Evolutionary conservation across 805 yeast species (phyloP).

Genomic region (Candida multigemmis): DNA sequence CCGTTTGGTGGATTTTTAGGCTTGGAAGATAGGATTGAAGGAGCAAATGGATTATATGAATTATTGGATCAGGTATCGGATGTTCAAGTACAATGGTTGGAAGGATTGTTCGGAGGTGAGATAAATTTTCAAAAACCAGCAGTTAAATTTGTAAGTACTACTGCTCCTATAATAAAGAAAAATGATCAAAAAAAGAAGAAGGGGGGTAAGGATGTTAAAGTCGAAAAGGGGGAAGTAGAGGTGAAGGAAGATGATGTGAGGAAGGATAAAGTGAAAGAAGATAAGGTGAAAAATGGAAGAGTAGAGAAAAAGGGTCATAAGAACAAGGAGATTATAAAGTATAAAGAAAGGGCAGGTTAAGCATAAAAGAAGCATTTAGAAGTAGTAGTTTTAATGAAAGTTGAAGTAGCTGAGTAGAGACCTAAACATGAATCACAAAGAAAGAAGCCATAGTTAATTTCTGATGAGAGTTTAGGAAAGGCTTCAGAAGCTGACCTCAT

Average conservation of each 20-base stretch:
- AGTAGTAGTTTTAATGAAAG: no score
- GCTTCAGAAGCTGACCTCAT: no score
- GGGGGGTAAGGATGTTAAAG: no score
- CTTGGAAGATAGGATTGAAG: conserved; percentile 23
- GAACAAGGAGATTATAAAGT: no score
- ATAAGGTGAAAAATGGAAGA: neutral
- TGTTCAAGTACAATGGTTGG: conserved; percentile 39
- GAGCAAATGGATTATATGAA: conserved; percentile 19
- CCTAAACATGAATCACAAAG: no score
- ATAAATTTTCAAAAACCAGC: conserved; percentile 20
- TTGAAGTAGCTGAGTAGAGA: no score
- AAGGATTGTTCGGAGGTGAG: conserved; percentile 13
- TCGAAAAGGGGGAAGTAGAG: no score
- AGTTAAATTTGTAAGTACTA: conserved; percentile 35
- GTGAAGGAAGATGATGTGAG: conserved; percentile 1
- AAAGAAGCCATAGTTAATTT: no score
- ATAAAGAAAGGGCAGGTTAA: no score
- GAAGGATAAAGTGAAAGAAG: conserved; percentile 1
- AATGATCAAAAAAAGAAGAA: conserved; percentile 14
- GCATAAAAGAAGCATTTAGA: no score
- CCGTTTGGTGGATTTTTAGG: no score
- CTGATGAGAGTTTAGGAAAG: no score
- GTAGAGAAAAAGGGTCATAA: neutral
- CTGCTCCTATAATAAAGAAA: conserved; percentile 31
- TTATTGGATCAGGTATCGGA: conserved; percentile 21